Evolutionary conservation across 1,284 basidiomycete genomes (phyloP).

Genomic region (Rugosomyces carneus): DNA sequence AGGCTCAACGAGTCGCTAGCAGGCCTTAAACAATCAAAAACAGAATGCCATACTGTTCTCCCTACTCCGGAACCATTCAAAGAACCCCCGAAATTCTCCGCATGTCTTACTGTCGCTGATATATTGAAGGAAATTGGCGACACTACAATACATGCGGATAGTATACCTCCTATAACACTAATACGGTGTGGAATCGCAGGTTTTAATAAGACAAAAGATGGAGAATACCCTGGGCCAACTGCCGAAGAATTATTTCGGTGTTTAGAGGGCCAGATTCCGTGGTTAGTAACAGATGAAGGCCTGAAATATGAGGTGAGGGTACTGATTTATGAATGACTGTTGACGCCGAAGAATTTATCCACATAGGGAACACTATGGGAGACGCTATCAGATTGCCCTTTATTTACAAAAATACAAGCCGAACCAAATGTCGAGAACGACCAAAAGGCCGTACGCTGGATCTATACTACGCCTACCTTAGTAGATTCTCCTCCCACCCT

Average conservation of each 20-base stretch:
- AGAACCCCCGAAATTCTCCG: slow-evolving; percentile 41
- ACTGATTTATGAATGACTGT: neutral
- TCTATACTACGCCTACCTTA: slow-evolving; percentile 38
- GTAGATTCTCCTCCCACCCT: slow-evolving; percentile 38
- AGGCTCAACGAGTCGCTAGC: slow-evolving; percentile 48
- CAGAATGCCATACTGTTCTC: slow-evolving; percentile 46
- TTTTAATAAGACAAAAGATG: slow-evolving; percentile 33
- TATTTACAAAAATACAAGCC: slow-evolving; percentile 34
- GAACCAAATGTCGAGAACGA: slow-evolving; percentile 17
- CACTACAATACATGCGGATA: slow-evolving; percentile 26
- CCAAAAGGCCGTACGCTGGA: slow-evolving; percentile 40
- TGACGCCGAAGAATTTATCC: neutral
- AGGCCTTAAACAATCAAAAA: slow-evolving; percentile 46
- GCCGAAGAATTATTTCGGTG: slow-evolving; percentile 54
- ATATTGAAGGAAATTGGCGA: slow-evolving; percentile 29
- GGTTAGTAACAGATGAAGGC: slow-evolving; percentile 48
- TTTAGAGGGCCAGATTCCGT: slow-evolving; percentile 50
- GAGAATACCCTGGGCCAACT: slow-evolving; percentile 31
- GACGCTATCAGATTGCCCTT: slow-evolving; percentile 45
- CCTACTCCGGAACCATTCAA: slow-evolving; percentile 44
- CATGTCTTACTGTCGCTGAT: slow-evolving; percentile 43
- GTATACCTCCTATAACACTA: slow-evolving; percentile 45
- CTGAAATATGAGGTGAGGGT: slow-evolving; percentile 42
- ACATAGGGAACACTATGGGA: slow-evolving; percentile 54
- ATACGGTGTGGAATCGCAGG: slow-evolving; percentile 58